Evolutionary conservation across 2,329 filamentous ascomycete species (phyloP).

Genomic region (Xylariaceae sp.): DNA sequence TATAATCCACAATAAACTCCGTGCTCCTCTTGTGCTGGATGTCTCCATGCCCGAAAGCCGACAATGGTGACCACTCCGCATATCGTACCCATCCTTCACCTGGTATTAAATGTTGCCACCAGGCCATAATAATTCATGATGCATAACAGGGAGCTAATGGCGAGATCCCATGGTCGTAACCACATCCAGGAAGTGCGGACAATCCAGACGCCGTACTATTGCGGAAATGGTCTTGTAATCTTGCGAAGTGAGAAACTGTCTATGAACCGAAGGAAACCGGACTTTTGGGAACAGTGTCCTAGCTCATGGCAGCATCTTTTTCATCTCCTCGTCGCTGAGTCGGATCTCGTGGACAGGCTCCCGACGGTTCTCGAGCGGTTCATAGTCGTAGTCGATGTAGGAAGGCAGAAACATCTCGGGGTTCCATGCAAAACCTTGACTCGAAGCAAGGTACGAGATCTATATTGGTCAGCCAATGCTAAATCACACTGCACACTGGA

Average conservation of each 20-base stretch:
- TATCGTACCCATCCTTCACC: slow-evolving; percentile 17
- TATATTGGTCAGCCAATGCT: slow-evolving; percentile 35
- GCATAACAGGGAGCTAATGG: slow-evolving; percentile 20
- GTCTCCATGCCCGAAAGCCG: not conserved
- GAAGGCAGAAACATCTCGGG: slow-evolving; percentile 81
- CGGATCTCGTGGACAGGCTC: slow-evolving; percentile 77
- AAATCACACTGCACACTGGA: not conserved
- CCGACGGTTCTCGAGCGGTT: slow-evolving; percentile 70
- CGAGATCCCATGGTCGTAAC: slow-evolving; percentile 22
- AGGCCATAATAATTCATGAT: slow-evolving; percentile 16
- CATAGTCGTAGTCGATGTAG: slow-evolving; percentile 72
- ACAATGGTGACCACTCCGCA: not conserved
- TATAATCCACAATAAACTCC: slow-evolving; percentile 3
- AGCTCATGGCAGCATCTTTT: slow-evolving; percentile 61
- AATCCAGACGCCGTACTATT: slow-evolving; percentile 33
- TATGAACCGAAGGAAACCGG: slow-evolving; percentile 23
- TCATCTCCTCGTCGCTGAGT: slow-evolving; percentile 73
- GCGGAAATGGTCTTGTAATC: slow-evolving; percentile 31
- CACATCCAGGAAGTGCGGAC: slow-evolving; percentile 28
- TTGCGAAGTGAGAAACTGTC: slow-evolving; percentile 30
- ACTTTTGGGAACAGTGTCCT: no score
- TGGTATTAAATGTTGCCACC: slow-evolving; percentile 18
- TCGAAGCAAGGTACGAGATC: slow-evolving; percentile 78
- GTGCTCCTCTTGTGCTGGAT: not conserved
- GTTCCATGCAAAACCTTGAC: slow-evolving; percentile 82